phyloP scores from a whole-genome alignment of 192 early-diverging fungal genomes.

The Martensiomyces pterosporus region DNA sequence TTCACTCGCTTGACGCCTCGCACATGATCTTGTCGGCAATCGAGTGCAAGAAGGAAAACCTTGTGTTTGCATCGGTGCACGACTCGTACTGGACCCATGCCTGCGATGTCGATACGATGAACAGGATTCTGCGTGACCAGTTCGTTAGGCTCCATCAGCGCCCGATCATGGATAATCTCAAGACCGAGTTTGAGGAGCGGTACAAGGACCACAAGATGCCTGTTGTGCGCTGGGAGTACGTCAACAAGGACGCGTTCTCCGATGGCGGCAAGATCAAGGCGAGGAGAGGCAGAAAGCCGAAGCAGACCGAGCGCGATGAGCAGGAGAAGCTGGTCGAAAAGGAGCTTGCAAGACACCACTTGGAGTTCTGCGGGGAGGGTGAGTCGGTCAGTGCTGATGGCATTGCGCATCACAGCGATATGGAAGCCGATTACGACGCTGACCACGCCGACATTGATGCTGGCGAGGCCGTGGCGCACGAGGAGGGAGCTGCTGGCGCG shows the following conservation, averaged over 20 bases:
- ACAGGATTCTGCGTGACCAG: conserved; percentile 76
- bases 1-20: conserved; percentile 94
- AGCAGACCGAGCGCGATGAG: conserved; percentile 1
- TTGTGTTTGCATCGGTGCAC: conserved; percentile 94
- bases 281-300: conserved; percentile 5
- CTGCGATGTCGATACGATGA: conserved; percentile 83
- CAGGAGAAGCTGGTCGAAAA: conserved; percentile 16
- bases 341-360: conserved; percentile 22
- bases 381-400: neutral
- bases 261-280: conserved; percentile 6
- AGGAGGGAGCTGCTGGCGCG: conserved; percentile 1
- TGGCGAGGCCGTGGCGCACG: neutral
- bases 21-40: conserved; percentile 96
- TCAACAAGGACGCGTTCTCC: conserved; percentile 9
- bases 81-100: conserved; percentile 99
- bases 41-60: conserved; percentile 67
- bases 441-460: neutral
- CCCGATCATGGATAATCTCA: conserved; percentile 80
- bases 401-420: no score
- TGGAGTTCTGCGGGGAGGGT: conserved; percentile 12
- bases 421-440: neutral
- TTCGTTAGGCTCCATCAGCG: conserved; percentile 83
- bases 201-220: conserved; percentile 71
- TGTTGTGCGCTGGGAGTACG: conserved; percentile 51
- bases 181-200: conserved; percentile 76